Conservation (phyloP, 345 rosid species). For the Aquilaria sinensis region DNA sequence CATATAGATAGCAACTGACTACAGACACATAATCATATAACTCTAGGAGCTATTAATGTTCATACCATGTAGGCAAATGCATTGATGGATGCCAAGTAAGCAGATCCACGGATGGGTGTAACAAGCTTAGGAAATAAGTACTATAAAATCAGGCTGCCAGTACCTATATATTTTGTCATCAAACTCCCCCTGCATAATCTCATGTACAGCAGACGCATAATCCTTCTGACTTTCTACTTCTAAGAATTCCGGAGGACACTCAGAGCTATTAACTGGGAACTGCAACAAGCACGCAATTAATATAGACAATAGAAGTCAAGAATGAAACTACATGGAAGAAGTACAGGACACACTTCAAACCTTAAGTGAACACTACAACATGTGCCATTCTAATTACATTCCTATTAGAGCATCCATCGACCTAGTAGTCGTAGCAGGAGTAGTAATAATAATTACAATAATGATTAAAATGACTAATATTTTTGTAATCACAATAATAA, state of each 20-base stretch:
- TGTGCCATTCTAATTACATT: too few species aligned
- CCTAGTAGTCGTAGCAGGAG: too few species aligned
- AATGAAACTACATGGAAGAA: neutral
- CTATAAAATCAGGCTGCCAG: slow-evolving; percentile 7
- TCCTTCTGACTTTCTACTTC: slow-evolving; percentile 60
- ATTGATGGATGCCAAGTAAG: neutral
- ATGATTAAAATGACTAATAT: too few species aligned
- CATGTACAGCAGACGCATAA: slow-evolving; percentile 40
- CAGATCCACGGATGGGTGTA: neutral
- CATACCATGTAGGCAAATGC: too few species aligned
- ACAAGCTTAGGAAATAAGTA: slow-evolving; percentile 8
- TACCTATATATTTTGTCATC: slow-evolving; percentile 59
- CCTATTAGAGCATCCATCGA: too few species aligned
- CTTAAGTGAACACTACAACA: too few species aligned
- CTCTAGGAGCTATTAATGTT: too few species aligned
- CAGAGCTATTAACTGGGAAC: slow-evolving; percentile 67
- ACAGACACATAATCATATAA: neutral
- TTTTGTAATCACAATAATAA: too few species aligned
- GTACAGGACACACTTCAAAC: neutral
- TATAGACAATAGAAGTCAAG: neutral
- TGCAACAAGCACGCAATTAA: slow-evolving; percentile 38
- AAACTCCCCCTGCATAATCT: slow-evolving; percentile 54
- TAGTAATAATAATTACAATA: too few species aligned
- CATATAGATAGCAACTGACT: neutral
- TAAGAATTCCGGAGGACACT: slow-evolving; percentile 43